Evolutionary conservation across 1,284 basidiomycete species (phyloP).

Genomic region (Ceratobasidium sp.): DNA sequence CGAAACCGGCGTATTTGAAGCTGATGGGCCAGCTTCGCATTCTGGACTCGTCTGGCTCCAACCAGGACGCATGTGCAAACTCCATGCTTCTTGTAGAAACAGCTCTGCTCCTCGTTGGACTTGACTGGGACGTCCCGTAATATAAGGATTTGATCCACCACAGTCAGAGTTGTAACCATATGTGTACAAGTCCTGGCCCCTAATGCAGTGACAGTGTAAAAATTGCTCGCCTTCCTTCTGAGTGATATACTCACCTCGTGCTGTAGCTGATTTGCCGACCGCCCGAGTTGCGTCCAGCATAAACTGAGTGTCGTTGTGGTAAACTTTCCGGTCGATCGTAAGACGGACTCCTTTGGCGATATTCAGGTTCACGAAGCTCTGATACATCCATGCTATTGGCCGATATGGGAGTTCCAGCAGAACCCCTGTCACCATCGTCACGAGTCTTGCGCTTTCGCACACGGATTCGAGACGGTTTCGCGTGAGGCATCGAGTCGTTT

Average conservation of each 20-base stretch:
- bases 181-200: background rate
- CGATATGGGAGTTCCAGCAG: constrained; percentile 12
- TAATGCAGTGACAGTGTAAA: background rate
- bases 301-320: constrained; percentile 3
- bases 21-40: background rate
- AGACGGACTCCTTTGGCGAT: background rate
- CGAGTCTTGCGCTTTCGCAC: constrained; percentile 33
- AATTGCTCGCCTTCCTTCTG: background rate
- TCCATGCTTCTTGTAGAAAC: background rate
- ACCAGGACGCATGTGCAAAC: background rate
- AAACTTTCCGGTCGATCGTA: background rate
- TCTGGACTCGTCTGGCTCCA: background rate
- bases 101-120: background rate
- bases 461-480: constrained; percentile 32
- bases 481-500: constrained; percentile 58
- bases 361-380: background rate
- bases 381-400: background rate
- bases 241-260: background rate
- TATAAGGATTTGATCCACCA: background rate
- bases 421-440: background rate
- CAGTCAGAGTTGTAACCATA: background rate
- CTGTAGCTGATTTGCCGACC: background rate
- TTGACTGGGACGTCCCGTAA: background rate
- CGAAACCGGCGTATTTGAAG: background rate
- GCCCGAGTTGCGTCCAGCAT: background rate